Evolutionary conservation across 2,329 filamentous ascomycete genomes (phyloP).

Genomic region (Beauveria scarabaeidicola): DNA sequence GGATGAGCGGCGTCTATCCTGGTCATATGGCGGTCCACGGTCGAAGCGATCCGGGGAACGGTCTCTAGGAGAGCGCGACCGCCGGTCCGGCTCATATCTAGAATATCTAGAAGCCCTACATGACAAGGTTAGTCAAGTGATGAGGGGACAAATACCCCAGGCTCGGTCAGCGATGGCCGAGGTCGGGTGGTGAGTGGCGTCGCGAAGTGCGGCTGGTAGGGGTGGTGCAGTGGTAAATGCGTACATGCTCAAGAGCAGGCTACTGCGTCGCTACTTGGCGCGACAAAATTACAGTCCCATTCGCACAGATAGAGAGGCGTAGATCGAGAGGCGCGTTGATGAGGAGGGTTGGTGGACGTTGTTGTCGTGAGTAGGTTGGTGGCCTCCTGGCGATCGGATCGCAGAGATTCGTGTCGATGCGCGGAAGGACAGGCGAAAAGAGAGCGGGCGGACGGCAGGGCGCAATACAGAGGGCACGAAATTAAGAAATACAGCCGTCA

Average conservation of each 20-base stretch:
- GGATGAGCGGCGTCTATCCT: slow-evolving; percentile 62
- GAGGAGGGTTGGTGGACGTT: neutral
- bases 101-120: slow-evolving; percentile 46
- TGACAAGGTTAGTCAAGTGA: neutral
- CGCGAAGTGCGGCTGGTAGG: neutral
- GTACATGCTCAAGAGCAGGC: slow-evolving; percentile 19
- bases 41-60: slow-evolving; percentile 61
- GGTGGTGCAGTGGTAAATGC: slow-evolving; percentile 8
- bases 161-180: neutral
- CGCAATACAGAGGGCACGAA: neutral
- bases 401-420: slow-evolving; percentile 10
- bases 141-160: neutral
- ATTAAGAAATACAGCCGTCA: neutral
- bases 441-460: neutral
- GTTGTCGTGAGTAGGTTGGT: neutral
- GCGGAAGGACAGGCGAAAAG: neutral
- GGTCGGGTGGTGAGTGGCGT: neutral
- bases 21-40: slow-evolving; percentile 48
- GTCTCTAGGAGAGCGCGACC: slow-evolving; percentile 58
- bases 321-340: neutral
- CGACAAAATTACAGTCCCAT: slow-evolving; percentile 16
- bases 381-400: slow-evolving; percentile 9
- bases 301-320: slow-evolving; percentile 5
- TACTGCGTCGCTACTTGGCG: slow-evolving; percentile 13
- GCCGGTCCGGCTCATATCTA: slow-evolving; percentile 55